Evolutionary conservation across 2,329 filamentous ascomycete species (phyloP).

Genomic region (Sporothrix schenckii): DNA sequence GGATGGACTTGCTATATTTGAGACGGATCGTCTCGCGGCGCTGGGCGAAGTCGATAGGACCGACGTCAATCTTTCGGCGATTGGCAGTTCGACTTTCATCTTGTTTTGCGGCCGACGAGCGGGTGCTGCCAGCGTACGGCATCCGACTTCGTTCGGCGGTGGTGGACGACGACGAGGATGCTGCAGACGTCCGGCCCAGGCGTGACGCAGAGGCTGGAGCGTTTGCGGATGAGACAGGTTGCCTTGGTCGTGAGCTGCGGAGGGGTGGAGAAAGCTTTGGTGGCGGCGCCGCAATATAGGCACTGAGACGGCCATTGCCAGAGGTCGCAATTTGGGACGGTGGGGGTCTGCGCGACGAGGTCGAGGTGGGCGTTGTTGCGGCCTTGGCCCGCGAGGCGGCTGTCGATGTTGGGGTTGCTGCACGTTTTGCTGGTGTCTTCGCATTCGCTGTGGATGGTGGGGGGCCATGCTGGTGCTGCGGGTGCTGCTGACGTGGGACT

Average conservation of each 20-base stretch:
- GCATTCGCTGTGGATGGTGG: constrained; percentile 45
- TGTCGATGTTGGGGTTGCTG: constrained; percentile 37
- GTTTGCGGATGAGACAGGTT: constrained; percentile 71
- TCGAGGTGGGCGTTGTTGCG: constrained; percentile 33
- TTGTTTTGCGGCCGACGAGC: constrained; percentile 41
- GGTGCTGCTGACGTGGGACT: constrained; percentile 47
- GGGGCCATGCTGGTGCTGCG: constrained; percentile 45
- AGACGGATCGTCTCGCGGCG: constrained; percentile 80
- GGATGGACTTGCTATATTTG: constrained; percentile 81
- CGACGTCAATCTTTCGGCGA: constrained; percentile 63
- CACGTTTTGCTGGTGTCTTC: constrained; percentile 47
- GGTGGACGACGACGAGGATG: constrained; percentile 29
- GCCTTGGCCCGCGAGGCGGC: constrained; percentile 47
- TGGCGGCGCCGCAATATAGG: constrained; percentile 70
- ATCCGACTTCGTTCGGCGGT: constrained; percentile 25
- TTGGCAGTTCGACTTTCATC: constrained; percentile 46
- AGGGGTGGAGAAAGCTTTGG: constrained; percentile 77
- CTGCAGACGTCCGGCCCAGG: constrained; percentile 25
- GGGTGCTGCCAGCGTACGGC: constrained; percentile 33
- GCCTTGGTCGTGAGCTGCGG: constrained; percentile 78
- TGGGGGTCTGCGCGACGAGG: constrained; percentile 45
- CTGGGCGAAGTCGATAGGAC: constrained; percentile 82
- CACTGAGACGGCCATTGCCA: constrained; percentile 66
- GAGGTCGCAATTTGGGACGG: constrained; percentile 49
- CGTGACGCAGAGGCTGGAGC: constrained; percentile 8